phyloP scores from a whole-genome alignment of 2,329 filamentous ascomycete species.

The Aspergillus phoenicis region DNA sequence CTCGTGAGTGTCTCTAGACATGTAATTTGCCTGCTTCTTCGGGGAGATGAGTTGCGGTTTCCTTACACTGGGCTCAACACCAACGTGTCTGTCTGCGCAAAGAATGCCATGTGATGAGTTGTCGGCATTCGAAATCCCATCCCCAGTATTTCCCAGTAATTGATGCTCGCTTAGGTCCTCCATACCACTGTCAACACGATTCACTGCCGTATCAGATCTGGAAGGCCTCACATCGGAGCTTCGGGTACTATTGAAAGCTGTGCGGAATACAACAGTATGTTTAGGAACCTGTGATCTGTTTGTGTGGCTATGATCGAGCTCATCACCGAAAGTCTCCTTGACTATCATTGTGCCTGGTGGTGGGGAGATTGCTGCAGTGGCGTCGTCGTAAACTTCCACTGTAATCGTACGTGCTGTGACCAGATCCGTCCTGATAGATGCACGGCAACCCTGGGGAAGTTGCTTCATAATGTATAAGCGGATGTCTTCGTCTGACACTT shows the following conservation, averaged over 20 bases:
- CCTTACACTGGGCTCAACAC: not conserved
- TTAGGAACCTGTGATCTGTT: constrained; percentile 41
- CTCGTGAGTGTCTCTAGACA: constrained; percentile 24
- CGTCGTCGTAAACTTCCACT: constrained; percentile 49
- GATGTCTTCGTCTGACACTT: constrained; percentile 49
- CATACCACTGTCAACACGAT: not conserved
- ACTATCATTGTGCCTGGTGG: constrained; percentile 51
- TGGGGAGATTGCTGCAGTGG: constrained; percentile 45
- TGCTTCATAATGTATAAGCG: constrained; percentile 52
- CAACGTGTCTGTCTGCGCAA: not conserved
- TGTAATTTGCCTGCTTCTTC: not conserved
- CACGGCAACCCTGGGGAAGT: constrained; percentile 45
- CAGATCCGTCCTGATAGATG: constrained; percentile 46
- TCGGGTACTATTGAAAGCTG: constrained; percentile 45
- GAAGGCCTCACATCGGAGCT: constrained; percentile 38
- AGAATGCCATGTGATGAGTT: not conserved
- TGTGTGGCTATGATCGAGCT: constrained; percentile 40
- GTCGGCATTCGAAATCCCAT: not conserved
- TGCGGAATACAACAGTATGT: constrained; percentile 50
- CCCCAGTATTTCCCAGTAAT: not conserved
- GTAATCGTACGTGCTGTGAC: constrained; percentile 50
- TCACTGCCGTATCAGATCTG: constrained; percentile 10
- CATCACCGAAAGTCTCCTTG: constrained; percentile 51
- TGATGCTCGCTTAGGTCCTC: not conserved
- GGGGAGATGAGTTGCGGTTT: not conserved